Percentiles rank a stretch among this genome's conserved stretches.
These are phyloP conservation scores for Aspergillus proliferans DNA, from an alignment of 2,329 filamentous ascomycete species.

Conservation along the genomic window DNA sequence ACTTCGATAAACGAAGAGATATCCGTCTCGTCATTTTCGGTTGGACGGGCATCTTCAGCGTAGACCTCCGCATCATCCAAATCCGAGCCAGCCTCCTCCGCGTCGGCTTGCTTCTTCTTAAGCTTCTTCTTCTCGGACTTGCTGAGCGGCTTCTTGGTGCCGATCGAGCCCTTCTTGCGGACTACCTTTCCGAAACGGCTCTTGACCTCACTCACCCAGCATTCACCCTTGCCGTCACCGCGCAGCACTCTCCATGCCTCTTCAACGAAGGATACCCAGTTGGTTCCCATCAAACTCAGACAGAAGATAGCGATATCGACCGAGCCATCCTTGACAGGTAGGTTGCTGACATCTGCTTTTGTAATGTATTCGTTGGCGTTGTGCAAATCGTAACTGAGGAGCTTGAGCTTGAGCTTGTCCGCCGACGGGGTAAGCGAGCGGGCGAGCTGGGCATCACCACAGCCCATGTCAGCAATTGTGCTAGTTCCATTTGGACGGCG, in stretches of 20 bases:
- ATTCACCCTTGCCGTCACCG: constrained; percentile 75
- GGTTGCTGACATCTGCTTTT: constrained; percentile 76
- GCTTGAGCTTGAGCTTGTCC: constrained; percentile 62
- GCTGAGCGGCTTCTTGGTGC: constrained; percentile 33
- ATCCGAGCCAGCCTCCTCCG: constrained; percentile 36
- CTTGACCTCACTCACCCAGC: constrained; percentile 97
- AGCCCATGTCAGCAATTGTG: constrained; percentile 85
- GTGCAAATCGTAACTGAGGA: constrained; percentile 84
- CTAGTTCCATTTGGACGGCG: constrained; percentile 62
- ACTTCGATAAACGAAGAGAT: constrained; percentile 82
- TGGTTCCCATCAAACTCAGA: constrained; percentile 95
- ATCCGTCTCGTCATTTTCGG: constrained; percentile 68
- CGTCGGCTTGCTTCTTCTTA: constrained; percentile 43
- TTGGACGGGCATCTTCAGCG: constrained; percentile 42
- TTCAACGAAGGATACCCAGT: constrained; percentile 95
- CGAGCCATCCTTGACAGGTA: constrained; percentile 68
- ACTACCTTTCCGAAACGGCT: constrained; percentile 68
- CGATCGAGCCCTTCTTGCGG: constrained; percentile 37
- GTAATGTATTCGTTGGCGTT: constrained; percentile 71
- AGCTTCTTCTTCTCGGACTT: constrained; percentile 39
- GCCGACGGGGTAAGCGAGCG: constrained; percentile 55
- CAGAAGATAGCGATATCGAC: constrained; percentile 92
- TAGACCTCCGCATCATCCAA: constrained; percentile 50
- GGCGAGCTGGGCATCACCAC: constrained; percentile 81
- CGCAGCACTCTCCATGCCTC: constrained; percentile 88